Percentiles rank a stretch among this genome's conserved stretches.
phyloP scores from a whole-genome alignment of 139 green algal genomes.

The Penium margaritaceum region DNA sequence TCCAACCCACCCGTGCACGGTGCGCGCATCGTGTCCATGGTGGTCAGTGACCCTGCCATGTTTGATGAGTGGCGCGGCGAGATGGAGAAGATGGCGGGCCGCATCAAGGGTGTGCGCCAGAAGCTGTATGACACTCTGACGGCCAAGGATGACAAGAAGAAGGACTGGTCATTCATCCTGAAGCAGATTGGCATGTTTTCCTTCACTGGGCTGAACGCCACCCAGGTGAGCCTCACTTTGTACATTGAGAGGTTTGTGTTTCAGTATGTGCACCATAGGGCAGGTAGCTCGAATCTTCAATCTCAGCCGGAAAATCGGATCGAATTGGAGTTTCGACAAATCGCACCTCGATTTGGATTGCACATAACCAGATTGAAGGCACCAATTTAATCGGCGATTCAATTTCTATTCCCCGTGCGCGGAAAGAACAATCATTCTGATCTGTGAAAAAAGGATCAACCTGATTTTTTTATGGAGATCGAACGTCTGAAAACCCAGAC shows the following conservation, averaged over 20 bases:
- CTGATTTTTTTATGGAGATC: too few relatives aligned
- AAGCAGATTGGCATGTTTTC: conserved; percentile 93
- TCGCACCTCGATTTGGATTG: too few relatives aligned
- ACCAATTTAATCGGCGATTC: too few relatives aligned
- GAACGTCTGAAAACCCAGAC: too few relatives aligned
- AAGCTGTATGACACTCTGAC: conserved; percentile 66
- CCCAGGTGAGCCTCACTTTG: conserved; percentile 25
- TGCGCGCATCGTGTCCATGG: conserved; percentile 80
- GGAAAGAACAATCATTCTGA: too few relatives aligned
- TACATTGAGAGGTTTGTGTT: too few relatives aligned
- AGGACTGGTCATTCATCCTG: conserved; percentile 85
- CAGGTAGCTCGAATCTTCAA: background rate
- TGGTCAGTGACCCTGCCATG: conserved; percentile 57
- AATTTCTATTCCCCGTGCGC: too few relatives aligned
- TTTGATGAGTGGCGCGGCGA: conserved; percentile 88
- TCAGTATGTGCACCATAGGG: conserved; percentile 50
- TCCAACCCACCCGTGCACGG: conserved; percentile 84
- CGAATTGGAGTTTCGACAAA: too few relatives aligned
- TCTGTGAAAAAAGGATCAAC: too few relatives aligned
- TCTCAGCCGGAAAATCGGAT: too few relatives aligned
- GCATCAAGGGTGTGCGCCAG: conserved; percentile 78
- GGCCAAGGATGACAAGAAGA: conserved; percentile 57
- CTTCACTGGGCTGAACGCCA: conserved; percentile 78
- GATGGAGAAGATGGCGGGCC: conserved; percentile 89
- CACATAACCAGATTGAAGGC: too few relatives aligned